These are phyloP conservation scores for Taphrina sp. DNA, from an alignment of 1,139 yeast species.

Conservation along the genomic window DNA sequence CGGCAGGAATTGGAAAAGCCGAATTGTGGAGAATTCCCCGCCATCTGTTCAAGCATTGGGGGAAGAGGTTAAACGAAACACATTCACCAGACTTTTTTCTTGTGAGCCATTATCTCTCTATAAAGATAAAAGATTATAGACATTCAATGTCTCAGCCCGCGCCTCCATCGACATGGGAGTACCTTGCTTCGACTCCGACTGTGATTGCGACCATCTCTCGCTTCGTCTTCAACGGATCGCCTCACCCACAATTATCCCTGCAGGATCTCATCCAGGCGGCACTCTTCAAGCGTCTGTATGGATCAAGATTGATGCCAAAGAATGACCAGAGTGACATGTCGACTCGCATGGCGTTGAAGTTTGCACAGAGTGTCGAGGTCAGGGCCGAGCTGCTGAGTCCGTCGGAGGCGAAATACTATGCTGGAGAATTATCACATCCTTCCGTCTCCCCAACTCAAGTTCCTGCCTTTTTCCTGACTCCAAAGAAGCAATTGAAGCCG, in stretches of 20 bases:
- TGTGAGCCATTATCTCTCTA: too few species aligned
- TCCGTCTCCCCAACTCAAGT: constrained; percentile 1
- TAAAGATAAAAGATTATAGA: too few species aligned
- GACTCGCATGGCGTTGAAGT: background rate
- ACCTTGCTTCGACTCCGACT: constrained; percentile 7
- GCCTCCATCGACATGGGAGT: background rate
- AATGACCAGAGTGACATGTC: background rate
- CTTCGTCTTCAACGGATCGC: constrained; percentile 13
- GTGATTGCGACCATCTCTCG: constrained; percentile 5
- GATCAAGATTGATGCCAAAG: background rate
- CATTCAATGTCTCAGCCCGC: too few species aligned
- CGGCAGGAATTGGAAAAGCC: too few species aligned
- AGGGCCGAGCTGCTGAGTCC: background rate
- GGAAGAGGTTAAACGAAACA: too few species aligned
- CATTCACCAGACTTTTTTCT: too few species aligned
- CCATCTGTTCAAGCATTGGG: too few species aligned
- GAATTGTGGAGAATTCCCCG: too few species aligned
- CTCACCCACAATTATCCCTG: constrained; percentile 3
- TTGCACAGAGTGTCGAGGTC: constrained; percentile 1
- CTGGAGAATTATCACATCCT: background rate
- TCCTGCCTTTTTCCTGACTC: constrained; percentile 12
- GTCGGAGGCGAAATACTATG: constrained; percentile 1
- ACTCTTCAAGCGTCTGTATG: constrained; percentile 8
- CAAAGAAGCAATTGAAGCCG: background rate
- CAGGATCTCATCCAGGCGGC: constrained; percentile 11